phyloP scores from a whole-genome alignment of 2,329 filamentous ascomycete genomes.

The Ophiostoma sp. region DNA sequence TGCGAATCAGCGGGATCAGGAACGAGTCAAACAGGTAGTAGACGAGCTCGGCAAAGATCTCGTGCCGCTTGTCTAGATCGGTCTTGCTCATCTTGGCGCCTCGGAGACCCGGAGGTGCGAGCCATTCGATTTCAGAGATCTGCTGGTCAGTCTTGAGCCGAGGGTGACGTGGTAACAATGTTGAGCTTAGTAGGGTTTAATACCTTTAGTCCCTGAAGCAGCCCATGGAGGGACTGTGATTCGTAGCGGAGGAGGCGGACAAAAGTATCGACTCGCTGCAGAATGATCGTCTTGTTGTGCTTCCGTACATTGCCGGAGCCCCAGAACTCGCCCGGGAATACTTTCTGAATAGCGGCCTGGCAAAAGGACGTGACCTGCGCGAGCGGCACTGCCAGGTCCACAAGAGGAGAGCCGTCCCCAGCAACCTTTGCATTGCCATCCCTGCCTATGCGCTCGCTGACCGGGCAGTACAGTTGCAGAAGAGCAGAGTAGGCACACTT shows the following conservation, averaged over 20 bases:
- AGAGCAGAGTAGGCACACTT: conserved; percentile 76
- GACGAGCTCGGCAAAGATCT: conserved; percentile 77
- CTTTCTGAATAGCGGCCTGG: conserved; percentile 63
- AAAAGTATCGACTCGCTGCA: conserved; percentile 70
- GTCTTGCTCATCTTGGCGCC: conserved; percentile 58
- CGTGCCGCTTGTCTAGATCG: conserved; percentile 68
- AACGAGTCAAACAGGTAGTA: conserved; percentile 94
- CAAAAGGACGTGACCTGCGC: conserved; percentile 80
- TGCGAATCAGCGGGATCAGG: conserved; percentile 76
- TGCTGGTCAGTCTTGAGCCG: conserved; percentile 40
- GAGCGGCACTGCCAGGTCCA: conserved; percentile 61
- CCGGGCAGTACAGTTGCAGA: conserved; percentile 75
- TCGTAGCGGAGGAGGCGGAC: conserved; percentile 75
- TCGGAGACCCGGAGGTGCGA: conserved; percentile 50
- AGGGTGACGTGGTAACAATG: background rate
- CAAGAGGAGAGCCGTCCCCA: conserved; percentile 41
- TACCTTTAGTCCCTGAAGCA: conserved; percentile 71
- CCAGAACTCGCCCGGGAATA: conserved; percentile 74
- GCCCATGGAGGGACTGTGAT: conserved; percentile 69
- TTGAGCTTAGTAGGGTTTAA: conserved; percentile 1
- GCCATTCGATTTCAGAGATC: conserved; percentile 65
- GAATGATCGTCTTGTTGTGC: conserved; percentile 58
- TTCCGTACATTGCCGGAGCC: conserved; percentile 50
- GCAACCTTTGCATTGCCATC: conserved; percentile 17
- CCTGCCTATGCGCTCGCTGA: conserved; percentile 25